Conservation (phyloP, 1,284 basidiomycete species). For the Moniliophthora roreri region DNA sequence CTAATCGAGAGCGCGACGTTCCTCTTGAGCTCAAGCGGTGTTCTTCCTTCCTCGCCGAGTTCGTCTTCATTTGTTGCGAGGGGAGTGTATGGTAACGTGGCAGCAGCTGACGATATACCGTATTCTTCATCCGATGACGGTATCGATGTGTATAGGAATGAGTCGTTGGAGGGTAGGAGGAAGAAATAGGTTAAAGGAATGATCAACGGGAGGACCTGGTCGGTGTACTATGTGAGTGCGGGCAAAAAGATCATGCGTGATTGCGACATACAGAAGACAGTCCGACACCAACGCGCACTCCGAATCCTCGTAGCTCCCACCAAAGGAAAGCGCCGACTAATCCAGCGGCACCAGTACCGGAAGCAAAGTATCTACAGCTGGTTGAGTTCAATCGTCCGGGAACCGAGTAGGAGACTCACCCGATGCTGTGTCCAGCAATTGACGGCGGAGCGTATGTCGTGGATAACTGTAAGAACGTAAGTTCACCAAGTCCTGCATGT, state of each 20-base stretch:
- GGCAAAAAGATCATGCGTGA: constrained; percentile 4
- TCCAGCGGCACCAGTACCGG: constrained; percentile 93
- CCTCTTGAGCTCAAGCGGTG: constrained; percentile 32
- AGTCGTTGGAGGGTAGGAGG: constrained; percentile 63
- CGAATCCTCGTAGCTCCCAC: constrained; percentile 90
- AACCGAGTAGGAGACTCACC: constrained; percentile 39
- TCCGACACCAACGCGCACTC: constrained; percentile 83
- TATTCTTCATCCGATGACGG: constrained; percentile 38
- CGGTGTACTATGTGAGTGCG: constrained; percentile 1
- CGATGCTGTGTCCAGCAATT: constrained; percentile 68
- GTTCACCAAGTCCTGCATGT: constrained; percentile 81
- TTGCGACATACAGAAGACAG: constrained; percentile 63
- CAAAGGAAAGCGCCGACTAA: constrained; percentile 90
- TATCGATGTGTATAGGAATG: constrained; percentile 38
- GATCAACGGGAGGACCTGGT: constrained; percentile 76
- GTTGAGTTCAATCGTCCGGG: not conserved
- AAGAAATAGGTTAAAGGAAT: constrained; percentile 75
- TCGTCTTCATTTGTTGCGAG: constrained; percentile 48
- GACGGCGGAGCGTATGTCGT: constrained; percentile 78
- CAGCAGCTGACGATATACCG: constrained; percentile 28
- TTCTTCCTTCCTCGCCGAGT: constrained; percentile 31
- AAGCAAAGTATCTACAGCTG: constrained; percentile 71
- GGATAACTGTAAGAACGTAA: constrained; percentile 93
- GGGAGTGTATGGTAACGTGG: constrained; percentile 51
- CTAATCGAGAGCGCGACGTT: constrained; percentile 50